Conservation (phyloP, 805 yeast species). For the Cyberlindnera meyerae region DNA sequence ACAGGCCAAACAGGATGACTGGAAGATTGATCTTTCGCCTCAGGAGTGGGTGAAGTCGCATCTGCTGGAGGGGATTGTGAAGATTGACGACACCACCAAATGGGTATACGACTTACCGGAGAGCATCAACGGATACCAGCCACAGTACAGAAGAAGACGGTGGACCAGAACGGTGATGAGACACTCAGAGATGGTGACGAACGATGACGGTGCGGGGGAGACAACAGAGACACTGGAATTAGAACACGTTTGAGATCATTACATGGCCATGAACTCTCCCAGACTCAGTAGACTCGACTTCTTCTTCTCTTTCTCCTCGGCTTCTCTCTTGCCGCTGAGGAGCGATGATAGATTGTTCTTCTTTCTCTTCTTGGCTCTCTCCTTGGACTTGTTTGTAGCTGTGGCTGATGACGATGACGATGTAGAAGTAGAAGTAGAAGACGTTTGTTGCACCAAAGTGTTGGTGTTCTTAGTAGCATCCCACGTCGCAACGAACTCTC, state of each 20-base stretch:
- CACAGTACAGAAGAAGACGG: conserved; percentile 54
- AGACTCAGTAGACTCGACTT: conserved; percentile 37
- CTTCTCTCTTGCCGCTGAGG: conserved; percentile 38
- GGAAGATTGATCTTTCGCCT: conserved; percentile 68
- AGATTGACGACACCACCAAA: conserved; percentile 67
- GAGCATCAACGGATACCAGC: conserved; percentile 25
- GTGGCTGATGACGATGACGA: too few species aligned
- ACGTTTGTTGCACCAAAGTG: too few species aligned
- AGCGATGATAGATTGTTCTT: conserved; percentile 38
- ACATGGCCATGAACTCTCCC: conserved; percentile 43
- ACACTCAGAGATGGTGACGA: conserved; percentile 14
- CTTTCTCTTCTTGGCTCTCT: conserved; percentile 44
- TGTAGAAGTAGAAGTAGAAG: too few species aligned
- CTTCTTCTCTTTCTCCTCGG: conserved; percentile 28
- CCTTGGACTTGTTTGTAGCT: conserved; percentile 28
- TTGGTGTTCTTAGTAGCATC: conserved; percentile 13
- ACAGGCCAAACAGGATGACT: conserved; percentile 30
- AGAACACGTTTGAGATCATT: neutral
- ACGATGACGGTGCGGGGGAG: too few species aligned
- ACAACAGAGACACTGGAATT: too few species aligned
- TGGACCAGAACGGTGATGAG: conserved; percentile 48
- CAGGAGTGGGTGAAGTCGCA: conserved; percentile 55
- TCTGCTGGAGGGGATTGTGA: conserved; percentile 45
- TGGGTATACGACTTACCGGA: conserved; percentile 71
- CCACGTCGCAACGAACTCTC: conserved; percentile 26